Evolutionary conservation across 169 alveolate species (phyloP).

Genomic region (Eimeria necatrix): DNA sequence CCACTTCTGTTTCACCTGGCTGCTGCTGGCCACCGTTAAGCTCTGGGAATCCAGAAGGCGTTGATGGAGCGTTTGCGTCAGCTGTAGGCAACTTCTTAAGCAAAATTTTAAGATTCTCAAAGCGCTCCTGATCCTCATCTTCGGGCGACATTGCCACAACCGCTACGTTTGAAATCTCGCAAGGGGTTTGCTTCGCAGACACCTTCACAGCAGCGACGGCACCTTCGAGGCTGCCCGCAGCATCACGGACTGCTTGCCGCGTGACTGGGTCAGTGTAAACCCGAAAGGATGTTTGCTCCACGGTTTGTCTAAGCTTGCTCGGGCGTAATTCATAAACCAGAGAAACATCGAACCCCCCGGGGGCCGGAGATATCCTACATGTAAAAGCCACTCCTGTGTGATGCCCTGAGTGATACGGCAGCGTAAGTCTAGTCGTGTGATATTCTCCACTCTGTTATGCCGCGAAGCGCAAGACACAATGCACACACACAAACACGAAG

Average conservation of each 20-base stretch:
- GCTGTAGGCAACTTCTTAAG: slow-evolving; percentile 65
- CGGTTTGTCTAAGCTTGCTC: background rate
- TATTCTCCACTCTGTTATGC: slow-evolving; percentile 9
- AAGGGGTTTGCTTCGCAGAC: slow-evolving; percentile 8
- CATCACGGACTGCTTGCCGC: background rate
- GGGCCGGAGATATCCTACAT: slow-evolving; percentile 51
- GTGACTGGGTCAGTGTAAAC: slow-evolving; percentile 49
- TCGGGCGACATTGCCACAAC: background rate
- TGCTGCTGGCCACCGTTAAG: background rate
- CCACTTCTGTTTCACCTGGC: background rate
- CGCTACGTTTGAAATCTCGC: slow-evolving; percentile 2
- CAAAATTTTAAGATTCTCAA: slow-evolving; percentile 28
- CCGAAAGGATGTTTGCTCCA: slow-evolving; percentile 67
- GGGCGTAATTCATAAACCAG: slow-evolving; percentile 66
- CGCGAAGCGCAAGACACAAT: too few species aligned
- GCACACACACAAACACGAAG: too few species aligned
- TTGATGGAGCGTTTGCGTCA: slow-evolving; percentile 54
- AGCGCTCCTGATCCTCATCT: background rate
- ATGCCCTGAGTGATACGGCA: slow-evolving; percentile 60
- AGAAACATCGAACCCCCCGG: slow-evolving; percentile 62
- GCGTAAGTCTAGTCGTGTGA: slow-evolving; percentile 9
- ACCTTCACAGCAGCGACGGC: slow-evolving; percentile 59
- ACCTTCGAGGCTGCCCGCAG: slow-evolving; percentile 49
- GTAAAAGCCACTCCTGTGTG: slow-evolving; percentile 70
- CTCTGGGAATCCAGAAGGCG: slow-evolving; percentile 36